Evolutionary conservation across 495 filamentous ascomycete species (phyloP).

Genomic region (Hypoxylon lenormandii): DNA sequence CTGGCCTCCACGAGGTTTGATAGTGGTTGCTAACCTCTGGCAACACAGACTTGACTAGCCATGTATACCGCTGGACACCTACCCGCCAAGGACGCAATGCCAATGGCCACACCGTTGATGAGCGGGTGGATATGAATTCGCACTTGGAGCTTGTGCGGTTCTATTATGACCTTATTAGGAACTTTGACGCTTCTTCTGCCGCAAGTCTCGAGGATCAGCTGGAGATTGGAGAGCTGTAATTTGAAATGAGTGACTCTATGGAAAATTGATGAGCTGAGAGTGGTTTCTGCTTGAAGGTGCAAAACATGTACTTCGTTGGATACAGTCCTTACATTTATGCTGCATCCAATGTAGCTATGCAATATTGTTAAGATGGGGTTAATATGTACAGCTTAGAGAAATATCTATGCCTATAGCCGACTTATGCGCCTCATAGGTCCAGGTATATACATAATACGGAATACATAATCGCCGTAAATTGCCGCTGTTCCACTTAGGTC

Average conservation of each 20-base stretch:
- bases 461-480: conserved; percentile 18
- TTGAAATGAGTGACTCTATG: background rate
- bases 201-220: conserved; percentile 20
- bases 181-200: conserved; percentile 51
- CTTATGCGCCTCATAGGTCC: too few species aligned
- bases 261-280: background rate
- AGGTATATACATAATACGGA: background rate
- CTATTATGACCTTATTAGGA: conserved; percentile 60
- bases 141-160: conserved; percentile 68
- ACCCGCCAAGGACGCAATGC: conserved; percentile 60
- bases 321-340: too few species aligned
- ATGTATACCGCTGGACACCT: conserved; percentile 70
- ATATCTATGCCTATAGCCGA: too few species aligned
- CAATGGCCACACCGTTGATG: conserved; percentile 69
- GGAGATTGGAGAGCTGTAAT: conserved; percentile 44
- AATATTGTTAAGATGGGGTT: too few species aligned
- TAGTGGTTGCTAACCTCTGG: conserved; percentile 65
- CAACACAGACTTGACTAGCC: conserved; percentile 64
- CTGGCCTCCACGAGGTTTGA: conserved; percentile 28
- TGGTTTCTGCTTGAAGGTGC: background rate
- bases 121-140: conserved; percentile 65
- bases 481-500: background rate
- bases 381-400: too few species aligned
- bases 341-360: too few species aligned
- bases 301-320: too few species aligned